phyloP scores from a whole-genome alignment of 1,284 basidiomycete genomes.

The Malassezia pachydermatis region DNA sequence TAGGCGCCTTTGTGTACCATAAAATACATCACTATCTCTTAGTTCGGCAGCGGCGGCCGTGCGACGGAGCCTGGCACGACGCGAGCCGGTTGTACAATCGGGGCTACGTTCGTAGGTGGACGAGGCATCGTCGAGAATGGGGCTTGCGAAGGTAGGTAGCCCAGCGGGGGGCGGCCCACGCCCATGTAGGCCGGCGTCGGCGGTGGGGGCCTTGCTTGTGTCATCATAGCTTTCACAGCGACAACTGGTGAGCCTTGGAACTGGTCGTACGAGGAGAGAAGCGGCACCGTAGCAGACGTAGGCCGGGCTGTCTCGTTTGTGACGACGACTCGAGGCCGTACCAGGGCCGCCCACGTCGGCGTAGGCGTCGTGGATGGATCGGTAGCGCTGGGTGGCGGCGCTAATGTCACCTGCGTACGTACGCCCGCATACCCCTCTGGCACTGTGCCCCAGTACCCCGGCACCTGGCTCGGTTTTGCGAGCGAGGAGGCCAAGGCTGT shows the following conservation, averaged over 20 bases:
- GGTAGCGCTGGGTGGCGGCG: neutral
- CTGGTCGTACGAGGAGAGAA: neutral
- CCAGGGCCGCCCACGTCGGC: constrained; percentile 8
- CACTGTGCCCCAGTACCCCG: constrained; percentile 37
- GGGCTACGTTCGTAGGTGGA: no score
- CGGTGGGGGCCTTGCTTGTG: neutral
- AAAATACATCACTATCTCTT: neutral
- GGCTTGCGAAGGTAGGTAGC: neutral
- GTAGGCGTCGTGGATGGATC: neutral
- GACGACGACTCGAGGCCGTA: constrained; percentile 9
- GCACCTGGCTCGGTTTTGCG: constrained; percentile 18
- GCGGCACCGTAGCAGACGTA: neutral
- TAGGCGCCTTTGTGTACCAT: constrained; percentile 7
- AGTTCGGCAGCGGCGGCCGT: no score
- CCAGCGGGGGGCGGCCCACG: neutral
- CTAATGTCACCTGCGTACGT: neutral
- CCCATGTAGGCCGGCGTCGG: no score
- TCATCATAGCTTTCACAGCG: neutral
- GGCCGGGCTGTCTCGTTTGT: constrained; percentile 5
- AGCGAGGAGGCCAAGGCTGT: constrained; percentile 19
- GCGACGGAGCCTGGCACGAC: neutral
- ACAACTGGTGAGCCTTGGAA: neutral
- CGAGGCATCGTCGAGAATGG: neutral
- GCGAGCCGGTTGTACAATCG: neutral
- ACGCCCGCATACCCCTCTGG: neutral